Evolutionary conservation across 2,329 filamentous ascomycete genomes (phyloP).

Genomic region (Hymenoscyphus fructigenus): DNA sequence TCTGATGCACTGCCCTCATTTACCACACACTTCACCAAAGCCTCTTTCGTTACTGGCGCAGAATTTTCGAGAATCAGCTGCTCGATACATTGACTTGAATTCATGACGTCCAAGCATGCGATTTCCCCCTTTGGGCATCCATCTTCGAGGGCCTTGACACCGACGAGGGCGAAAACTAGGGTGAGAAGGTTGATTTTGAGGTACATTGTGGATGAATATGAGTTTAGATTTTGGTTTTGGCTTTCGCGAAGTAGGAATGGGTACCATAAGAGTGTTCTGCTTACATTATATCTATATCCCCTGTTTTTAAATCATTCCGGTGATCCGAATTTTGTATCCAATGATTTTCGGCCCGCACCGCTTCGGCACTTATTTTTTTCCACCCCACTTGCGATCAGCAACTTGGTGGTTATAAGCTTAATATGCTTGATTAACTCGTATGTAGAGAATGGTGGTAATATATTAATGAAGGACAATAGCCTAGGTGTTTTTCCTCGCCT

Average conservation of each 20-base stretch:
- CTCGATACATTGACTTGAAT: slow-evolving; percentile 17
- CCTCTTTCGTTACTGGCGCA: slow-evolving; percentile 13
- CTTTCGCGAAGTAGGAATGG: not conserved
- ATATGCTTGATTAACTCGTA: not conserved
- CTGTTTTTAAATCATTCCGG: not conserved
- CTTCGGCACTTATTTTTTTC: not conserved
- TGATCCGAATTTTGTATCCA: not conserved
- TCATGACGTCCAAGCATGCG: slow-evolving; percentile 13
- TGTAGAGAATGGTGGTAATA: not conserved
- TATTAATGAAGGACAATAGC: slow-evolving; percentile 1
- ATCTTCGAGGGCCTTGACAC: not conserved
- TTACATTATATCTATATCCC: not conserved
- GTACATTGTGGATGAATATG: slow-evolving; percentile 8
- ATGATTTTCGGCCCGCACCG: not conserved
- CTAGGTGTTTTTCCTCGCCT: not conserved
- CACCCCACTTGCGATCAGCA: not conserved
- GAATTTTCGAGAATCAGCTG: slow-evolving; percentile 12
- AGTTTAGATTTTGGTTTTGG: not conserved
- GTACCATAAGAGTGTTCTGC: not conserved
- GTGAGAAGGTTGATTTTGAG: slow-evolving; percentile 8
- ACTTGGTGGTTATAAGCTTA: not conserved
- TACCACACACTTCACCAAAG: slow-evolving; percentile 16
- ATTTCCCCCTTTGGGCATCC: slow-evolving; percentile 10
- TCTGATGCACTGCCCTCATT: slow-evolving; percentile 13
- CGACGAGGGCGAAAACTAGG: slow-evolving; percentile 1